Conservation (phyloP, 2,329 filamentous ascomycete genomes). For the Talaromyces atroroseus region DNA sequence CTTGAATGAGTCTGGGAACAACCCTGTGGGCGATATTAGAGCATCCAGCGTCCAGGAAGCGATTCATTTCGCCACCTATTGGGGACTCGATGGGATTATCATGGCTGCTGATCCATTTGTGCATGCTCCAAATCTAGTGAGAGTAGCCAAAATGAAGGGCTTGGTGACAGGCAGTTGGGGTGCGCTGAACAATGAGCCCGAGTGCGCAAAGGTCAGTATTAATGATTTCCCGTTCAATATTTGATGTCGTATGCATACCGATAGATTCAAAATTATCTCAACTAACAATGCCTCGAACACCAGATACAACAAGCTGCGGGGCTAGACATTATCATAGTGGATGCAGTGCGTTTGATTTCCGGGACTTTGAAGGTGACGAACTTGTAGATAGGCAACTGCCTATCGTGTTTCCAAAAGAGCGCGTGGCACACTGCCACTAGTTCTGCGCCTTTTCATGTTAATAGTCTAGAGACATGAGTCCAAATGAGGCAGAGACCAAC, state of each 20-base stretch:
- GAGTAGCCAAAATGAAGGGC: constrained; percentile 28
- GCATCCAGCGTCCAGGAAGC: constrained; percentile 34
- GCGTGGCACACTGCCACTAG: too few relatives aligned
- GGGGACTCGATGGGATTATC: constrained; percentile 35
- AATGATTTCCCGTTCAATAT: background rate
- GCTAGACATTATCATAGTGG: background rate
- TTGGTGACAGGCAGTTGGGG: constrained; percentile 13
- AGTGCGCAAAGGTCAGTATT: background rate
- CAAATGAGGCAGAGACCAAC: too few relatives aligned
- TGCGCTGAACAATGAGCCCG: background rate
- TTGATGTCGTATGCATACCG: background rate
- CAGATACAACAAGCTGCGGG: background rate
- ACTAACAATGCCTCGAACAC: background rate
- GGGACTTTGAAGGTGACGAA: too few relatives aligned
- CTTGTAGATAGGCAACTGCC: background rate
- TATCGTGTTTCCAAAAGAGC: too few relatives aligned
- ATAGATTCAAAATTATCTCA: background rate
- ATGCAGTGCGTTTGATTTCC: background rate
- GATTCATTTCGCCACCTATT: constrained; percentile 34
- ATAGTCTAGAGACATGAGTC: too few relatives aligned
- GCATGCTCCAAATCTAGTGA: constrained; percentile 32
- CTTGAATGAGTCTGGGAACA: constrained; percentile 24
- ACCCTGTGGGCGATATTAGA: constrained; percentile 24
- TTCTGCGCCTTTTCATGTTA: too few relatives aligned
- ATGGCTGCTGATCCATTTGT: constrained; percentile 34